Evolutionary conservation across 192 early-diverging fungal genomes (phyloP).

Genomic region (Linnemannia zychae): DNA sequence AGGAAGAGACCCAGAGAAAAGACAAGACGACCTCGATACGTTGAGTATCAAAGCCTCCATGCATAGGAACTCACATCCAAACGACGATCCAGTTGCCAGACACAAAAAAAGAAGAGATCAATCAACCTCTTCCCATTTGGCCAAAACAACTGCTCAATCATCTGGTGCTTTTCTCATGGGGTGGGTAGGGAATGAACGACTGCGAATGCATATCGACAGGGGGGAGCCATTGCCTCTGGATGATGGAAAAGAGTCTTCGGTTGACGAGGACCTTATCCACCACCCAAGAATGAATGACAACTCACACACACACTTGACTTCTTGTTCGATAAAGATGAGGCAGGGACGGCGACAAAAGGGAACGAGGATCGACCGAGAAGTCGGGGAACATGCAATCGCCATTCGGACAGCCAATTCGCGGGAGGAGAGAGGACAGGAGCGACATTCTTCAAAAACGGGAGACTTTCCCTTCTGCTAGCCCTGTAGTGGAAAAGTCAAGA

Average conservation of each 20-base stretch:
- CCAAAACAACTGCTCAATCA: conserved; percentile 16
- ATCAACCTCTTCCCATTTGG: neutral
- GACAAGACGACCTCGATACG: conserved; percentile 48
- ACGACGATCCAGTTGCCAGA: conserved; percentile 26
- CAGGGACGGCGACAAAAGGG: neutral
- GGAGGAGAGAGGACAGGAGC: neutral
- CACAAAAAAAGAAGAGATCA: conserved; percentile 11
- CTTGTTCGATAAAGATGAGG: neutral
- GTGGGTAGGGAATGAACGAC: neutral
- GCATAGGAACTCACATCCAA: conserved; percentile 16
- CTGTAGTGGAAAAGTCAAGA: neutral
- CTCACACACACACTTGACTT: conserved; percentile 20
- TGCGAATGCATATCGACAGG: neutral
- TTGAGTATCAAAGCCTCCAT: conserved; percentile 57
- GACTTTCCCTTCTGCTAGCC: neutral
- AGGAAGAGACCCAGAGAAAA: conserved; percentile 18
- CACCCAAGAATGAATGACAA: conserved; percentile 37
- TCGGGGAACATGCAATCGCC: neutral
- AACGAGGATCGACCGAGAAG: neutral
- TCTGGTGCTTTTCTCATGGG: conserved; percentile 32
- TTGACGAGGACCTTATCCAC: conserved; percentile 50
- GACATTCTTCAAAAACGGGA: conserved; percentile 16
- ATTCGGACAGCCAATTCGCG: neutral
- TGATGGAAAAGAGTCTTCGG: conserved; percentile 30
- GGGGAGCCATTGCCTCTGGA: conserved; percentile 42